Evolutionary conservation across 768 basidiomycete genomes (phyloP).

Genomic region (Tylopilus rubrobrunneus): DNA sequence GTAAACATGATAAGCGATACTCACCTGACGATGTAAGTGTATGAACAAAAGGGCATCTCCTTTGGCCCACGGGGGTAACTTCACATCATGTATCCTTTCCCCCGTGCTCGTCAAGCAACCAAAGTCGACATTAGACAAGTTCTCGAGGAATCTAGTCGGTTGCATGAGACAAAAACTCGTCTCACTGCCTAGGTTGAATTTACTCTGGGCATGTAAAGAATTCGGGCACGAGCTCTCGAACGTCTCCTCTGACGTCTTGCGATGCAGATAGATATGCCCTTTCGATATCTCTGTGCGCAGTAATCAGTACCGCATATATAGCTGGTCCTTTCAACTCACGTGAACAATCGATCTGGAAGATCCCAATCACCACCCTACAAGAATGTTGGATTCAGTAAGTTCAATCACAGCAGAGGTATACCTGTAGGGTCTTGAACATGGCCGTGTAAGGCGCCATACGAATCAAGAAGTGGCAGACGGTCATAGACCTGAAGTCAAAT

Average conservation of each 20-base stretch:
- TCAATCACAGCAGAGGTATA: conserved; percentile 18
- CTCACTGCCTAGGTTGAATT: background rate
- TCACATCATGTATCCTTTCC: conserved; percentile 83
- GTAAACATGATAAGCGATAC: conserved; percentile 6
- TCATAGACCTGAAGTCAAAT: conserved; percentile 61
- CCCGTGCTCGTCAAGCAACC: conserved; percentile 69
- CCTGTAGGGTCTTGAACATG: conserved; percentile 90
- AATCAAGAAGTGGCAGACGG: conserved; percentile 91
- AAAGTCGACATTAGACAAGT: conserved; percentile 74
- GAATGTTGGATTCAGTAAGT: background rate
- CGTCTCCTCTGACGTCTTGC: conserved; percentile 83
- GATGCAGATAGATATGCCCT: conserved; percentile 84
- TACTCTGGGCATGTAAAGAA: conserved; percentile 84
- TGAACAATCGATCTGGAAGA: conserved; percentile 82
- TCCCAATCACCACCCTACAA: conserved; percentile 91
- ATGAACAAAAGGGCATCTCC: conserved; percentile 82
- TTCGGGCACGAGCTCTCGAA: conserved; percentile 89
- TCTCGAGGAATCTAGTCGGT: conserved; percentile 71
- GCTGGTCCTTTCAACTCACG: conserved; percentile 35
- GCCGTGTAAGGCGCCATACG: conserved; percentile 86
- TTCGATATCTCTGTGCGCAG: conserved; percentile 57
- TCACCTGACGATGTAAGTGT: conserved; percentile 67
- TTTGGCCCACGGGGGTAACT: conserved; percentile 87
- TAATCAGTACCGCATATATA: conserved; percentile 5
- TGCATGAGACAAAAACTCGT: background rate